Evolutionary conservation across 768 basidiomycete species (phyloP).

Genomic region (Gelatoporia subvermispora): DNA sequence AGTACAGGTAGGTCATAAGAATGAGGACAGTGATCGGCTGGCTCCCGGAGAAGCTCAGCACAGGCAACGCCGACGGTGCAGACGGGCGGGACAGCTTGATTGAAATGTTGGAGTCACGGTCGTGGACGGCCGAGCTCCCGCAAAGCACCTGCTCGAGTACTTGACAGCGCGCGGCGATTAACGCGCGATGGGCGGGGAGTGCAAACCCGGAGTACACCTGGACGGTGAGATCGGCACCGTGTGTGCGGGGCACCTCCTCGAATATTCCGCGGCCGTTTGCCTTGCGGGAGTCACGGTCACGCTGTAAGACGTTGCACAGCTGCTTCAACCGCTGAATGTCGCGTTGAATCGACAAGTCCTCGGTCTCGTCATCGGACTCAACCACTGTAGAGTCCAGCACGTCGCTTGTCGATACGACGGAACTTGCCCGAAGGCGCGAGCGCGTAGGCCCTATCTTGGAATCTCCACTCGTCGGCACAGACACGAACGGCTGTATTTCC

Average conservation of each 20-base stretch:
- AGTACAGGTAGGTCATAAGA: constrained; percentile 81
- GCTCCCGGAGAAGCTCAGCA: constrained; percentile 47
- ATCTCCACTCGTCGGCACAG: constrained; percentile 1
- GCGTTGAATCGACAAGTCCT: constrained; percentile 26
- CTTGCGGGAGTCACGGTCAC: constrained; percentile 9
- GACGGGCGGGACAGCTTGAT: constrained; percentile 18
- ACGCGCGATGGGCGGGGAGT: constrained; percentile 59
- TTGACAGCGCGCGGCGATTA: constrained; percentile 59
- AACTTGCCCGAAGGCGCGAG: background rate
- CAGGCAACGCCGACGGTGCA: constrained; percentile 7
- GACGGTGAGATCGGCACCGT: constrained; percentile 64
- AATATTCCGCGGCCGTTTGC: background rate
- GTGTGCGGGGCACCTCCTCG: constrained; percentile 18
- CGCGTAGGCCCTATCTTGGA: background rate
- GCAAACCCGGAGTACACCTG: constrained; percentile 37
- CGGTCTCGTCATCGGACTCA: constrained; percentile 19
- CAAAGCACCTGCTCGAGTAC: constrained; percentile 41
- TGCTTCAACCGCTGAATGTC: constrained; percentile 30
- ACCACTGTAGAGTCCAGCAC: background rate
- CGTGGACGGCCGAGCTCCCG: constrained; percentile 25
- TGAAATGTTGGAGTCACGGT: constrained; percentile 27
- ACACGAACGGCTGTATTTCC: constrained; percentile 56
- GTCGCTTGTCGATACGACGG: background rate
- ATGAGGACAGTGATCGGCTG: constrained; percentile 67
- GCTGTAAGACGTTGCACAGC: constrained; percentile 14